Evolutionary conservation across 345 rosid species (phyloP).

Genomic region (Aquilaria yunnanensis): DNA sequence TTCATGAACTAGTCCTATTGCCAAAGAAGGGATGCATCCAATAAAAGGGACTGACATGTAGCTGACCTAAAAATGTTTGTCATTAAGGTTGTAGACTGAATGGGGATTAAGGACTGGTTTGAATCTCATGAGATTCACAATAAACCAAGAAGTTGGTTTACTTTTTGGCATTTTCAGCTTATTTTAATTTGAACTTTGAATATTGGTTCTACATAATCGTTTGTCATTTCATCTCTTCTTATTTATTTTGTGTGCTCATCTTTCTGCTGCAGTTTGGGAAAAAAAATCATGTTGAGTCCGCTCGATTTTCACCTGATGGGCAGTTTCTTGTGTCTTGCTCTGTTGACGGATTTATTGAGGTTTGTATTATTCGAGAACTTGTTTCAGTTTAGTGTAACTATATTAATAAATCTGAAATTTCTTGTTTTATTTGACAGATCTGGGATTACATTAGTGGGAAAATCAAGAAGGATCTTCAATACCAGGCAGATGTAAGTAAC

Average conservation of each 20-base stretch:
- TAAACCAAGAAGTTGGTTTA: not conserved
- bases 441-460: slow-evolving; percentile 99
- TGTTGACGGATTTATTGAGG: slow-evolving; percentile 98
- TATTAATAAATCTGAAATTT: slow-evolving; percentile 19
- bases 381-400: slow-evolving; percentile 1
- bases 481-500: slow-evolving; percentile 87
- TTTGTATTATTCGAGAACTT: slow-evolving; percentile 16
- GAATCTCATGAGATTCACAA: not conserved
- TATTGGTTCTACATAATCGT: not conserved
- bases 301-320: slow-evolving; percentile 94
- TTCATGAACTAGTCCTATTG: no score
- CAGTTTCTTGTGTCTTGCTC: slow-evolving; percentile 95
- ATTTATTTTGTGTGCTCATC: not conserved
- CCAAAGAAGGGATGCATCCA: no score
- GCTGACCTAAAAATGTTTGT: no score
- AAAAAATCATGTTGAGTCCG: slow-evolving; percentile 95
- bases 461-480: slow-evolving; percentile 96
- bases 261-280: slow-evolving; percentile 71
- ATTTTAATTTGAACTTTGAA: not conserved
- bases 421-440: slow-evolving; percentile 42
- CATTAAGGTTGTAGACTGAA: not conserved
- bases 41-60: no score
- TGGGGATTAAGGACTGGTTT: not conserved
- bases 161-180: slow-evolving; percentile 6
- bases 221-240: not conserved